Percentiles rank a stretch among this genome's conserved stretches.
Evolutionary conservation across 345 rosid species (phyloP).

Genomic region (Populus ilicifolia): DNA sequence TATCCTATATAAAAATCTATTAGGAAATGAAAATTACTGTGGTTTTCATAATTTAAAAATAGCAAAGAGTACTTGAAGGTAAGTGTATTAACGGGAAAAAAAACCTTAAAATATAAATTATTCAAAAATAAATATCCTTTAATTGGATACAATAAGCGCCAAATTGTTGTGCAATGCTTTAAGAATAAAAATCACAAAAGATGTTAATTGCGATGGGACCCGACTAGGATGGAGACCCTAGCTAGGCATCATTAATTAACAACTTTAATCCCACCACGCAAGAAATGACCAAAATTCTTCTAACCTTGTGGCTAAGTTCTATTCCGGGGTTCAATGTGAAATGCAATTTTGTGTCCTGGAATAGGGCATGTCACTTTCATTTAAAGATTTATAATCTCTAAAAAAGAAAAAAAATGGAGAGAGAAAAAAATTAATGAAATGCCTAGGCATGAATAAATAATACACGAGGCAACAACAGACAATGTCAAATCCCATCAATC

Average conservation of each 20-base stretch:
- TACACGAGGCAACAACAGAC: neutral
- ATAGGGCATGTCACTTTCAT: slow-evolving; percentile 9
- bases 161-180: neutral
- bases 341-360: neutral
- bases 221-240: too few relatives aligned
- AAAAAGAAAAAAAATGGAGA: neutral
- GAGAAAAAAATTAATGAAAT: neutral
- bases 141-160: neutral
- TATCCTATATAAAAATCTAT: neutral
- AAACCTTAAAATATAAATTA: too few relatives aligned
- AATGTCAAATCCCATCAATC: neutral
- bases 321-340: neutral
- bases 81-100: neutral
- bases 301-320: neutral
- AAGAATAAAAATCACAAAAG: neutral
- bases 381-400: neutral
- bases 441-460: neutral
- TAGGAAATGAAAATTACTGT: neutral
- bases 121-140: too few relatives aligned
- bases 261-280: neutral
- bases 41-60: too few relatives aligned
- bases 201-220: slow-evolving; percentile 2
- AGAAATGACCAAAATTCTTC: neutral
- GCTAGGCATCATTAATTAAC: neutral
- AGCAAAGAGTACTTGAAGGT: too few relatives aligned